A percentile compares a stretch with the other conserved stretches of the same genome.
These are phyloP conservation scores for Ziziphus jujuba DNA, from an alignment of 306 rosid genomes.

Conservation along the genomic window DNA sequence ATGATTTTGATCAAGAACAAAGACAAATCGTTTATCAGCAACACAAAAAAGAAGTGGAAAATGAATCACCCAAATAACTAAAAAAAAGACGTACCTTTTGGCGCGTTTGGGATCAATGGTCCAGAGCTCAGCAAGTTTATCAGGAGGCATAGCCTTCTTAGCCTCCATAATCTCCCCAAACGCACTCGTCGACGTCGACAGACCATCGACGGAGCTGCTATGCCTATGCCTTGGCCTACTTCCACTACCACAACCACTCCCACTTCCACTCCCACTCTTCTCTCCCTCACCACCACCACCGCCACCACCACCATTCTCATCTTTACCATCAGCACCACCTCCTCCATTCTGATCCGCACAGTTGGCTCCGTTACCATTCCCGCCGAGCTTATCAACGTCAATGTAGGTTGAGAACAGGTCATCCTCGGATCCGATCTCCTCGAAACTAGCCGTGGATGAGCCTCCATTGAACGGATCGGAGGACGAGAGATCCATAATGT, in stretches of 20 bases:
- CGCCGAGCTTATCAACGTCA: conserved; percentile 85
- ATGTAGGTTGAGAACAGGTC: conserved; percentile 96
- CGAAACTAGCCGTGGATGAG: conserved; percentile 77
- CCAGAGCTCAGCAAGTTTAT: conserved; percentile 99
- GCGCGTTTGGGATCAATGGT: conserved; percentile 92
- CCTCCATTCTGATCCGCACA: conserved; percentile 52
- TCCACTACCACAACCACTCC: conserved; percentile 23
- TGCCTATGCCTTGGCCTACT: conserved; percentile 72
- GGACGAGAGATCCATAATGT: conserved; percentile 72
- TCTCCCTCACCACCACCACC: conserved; percentile 25
- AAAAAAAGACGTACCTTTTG: conserved; percentile 64
- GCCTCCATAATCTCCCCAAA: conserved; percentile 97
- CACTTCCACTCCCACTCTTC: conserved; percentile 20
- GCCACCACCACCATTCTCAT: conserved; percentile 21
- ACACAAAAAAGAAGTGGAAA: not conserved
- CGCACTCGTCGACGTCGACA: conserved; percentile 57
- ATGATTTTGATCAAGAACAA: not conserved
- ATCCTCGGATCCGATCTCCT: conserved; percentile 96
- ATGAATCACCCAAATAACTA: not conserved
- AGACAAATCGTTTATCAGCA: not conserved
- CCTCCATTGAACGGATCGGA: conserved; percentile 85
- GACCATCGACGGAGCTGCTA: conserved; percentile 81
- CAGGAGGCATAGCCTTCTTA: conserved; percentile 99
- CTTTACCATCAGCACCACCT: conserved; percentile 35
- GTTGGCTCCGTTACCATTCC: conserved; percentile 36